Percentiles rank a stretch among this genome's conserved stretches.
Evolutionary conservation across 2,329 filamentous ascomycete genomes (phyloP).

Genomic region (Ploettnerulaceae sp.): DNA sequence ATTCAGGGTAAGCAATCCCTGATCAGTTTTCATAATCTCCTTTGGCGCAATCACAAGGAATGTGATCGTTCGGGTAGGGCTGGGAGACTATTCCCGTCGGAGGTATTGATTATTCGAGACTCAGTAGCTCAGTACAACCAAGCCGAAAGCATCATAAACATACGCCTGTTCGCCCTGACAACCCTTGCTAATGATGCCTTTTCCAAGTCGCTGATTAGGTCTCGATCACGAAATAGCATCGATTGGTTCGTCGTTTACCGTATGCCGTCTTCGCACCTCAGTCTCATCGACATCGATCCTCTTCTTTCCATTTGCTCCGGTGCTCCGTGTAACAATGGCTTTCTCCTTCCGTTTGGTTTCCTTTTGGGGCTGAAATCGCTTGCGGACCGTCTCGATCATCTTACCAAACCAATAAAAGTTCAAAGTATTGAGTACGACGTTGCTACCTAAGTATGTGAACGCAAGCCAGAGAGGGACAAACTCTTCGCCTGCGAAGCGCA

Average conservation of each 20-base stretch:
- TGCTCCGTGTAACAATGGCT: conserved; percentile 26
- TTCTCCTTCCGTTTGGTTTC: conserved; percentile 33
- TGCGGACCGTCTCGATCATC: conserved; percentile 77
- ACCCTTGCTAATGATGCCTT: too few relatives aligned
- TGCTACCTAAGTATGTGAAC: conserved; percentile 61
- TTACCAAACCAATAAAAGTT: conserved; percentile 85
- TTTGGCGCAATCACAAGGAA: too few relatives aligned
- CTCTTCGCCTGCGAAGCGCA: conserved; percentile 47
- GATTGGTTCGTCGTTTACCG: conserved; percentile 19
- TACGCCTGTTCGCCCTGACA: too few relatives aligned
- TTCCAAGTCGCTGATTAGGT: too few relatives aligned
- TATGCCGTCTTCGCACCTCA: conserved; percentile 32
- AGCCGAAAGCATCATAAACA: too few relatives aligned
- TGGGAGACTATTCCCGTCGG: too few relatives aligned
- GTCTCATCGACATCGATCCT: conserved; percentile 31
- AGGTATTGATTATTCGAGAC: too few relatives aligned
- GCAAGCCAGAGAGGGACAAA: conserved; percentile 67
- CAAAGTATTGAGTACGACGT: conserved; percentile 66
- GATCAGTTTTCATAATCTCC: too few relatives aligned
- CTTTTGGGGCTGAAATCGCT: conserved; percentile 60
- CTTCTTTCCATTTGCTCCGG: conserved; percentile 28
- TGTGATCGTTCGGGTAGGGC: too few relatives aligned
- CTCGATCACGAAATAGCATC: conserved; percentile 21
- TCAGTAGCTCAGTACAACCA: too few relatives aligned
- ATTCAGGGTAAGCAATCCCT: too few relatives aligned